Evolutionary conservation across 352 stramenopile genomes (phyloP), one percentile per base, ranked within the genome.

Genomic region (Globisporangium megalacanthum): DNA sequence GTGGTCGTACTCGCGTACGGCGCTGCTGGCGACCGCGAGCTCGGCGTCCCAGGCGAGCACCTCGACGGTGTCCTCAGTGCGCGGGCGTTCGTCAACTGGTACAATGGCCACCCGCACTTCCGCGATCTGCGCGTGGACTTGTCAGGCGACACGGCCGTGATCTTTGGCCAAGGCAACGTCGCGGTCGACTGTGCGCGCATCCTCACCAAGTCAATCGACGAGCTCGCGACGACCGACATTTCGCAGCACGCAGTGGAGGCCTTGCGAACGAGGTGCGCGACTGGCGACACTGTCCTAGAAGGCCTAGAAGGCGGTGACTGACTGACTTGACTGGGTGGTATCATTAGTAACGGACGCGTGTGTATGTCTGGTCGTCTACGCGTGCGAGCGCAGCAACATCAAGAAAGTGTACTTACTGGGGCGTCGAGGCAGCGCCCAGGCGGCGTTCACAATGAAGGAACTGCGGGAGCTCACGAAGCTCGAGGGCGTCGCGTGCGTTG

Each of bases 401-500:
- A 89, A 89, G 56, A 85, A 82, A 25, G 92, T 99, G 17, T 87
- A 82, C 36, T 71, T 99, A 4, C 64, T 99, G 1, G 96, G 96
- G 17, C 88, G 97, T 63, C 77, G 97, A 31, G 97, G 97, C n/a
- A 92, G 87, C 60, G 82, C 95, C 7, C 97, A 99, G 76, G 94
- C 89, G 19, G 92, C 97, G 19, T 99, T 99, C 70, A 99, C 96
- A 33, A 99, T 99, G 67, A 99, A 99, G 61, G 95, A 98, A 62
- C 65, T 97, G 25, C 79, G 92, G 22, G 92, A 97, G 59, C 63
- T 97, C 60, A 96, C 85, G 19, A 92, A 90, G 51, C 63, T 97
- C 36, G 58, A 88, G 33, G 66, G 75, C 35, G 86, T 90, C 1
- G 63, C 77, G 14, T 98, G 92, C 62, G 65, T 96, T 10, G 86